phyloP scores from a whole-genome alignment of 2,329 filamentous ascomycete species.

The Fusarium hainanense region DNA sequence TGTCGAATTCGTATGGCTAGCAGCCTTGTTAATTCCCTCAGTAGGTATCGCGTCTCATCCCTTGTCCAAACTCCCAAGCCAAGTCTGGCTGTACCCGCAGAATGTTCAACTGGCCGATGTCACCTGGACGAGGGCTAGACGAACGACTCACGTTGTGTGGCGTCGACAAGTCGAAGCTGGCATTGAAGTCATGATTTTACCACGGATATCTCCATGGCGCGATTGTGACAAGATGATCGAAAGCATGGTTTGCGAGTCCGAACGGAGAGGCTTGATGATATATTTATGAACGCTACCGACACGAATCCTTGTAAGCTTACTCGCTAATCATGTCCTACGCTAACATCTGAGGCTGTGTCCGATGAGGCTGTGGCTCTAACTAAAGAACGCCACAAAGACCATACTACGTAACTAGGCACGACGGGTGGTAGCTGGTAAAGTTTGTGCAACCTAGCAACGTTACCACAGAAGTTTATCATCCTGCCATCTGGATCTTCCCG shows the following conservation, averaged over 20 bases:
- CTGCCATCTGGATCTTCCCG: constrained; percentile 17
- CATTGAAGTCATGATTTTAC: not conserved
- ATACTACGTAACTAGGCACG: not conserved
- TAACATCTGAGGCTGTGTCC: constrained; percentile 25
- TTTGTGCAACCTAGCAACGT: constrained; percentile 38
- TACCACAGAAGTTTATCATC: constrained; percentile 24
- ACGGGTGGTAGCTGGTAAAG: constrained; percentile 19
- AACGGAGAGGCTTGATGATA: constrained; percentile 27
- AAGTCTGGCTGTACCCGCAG: constrained; percentile 32
- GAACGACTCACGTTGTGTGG: constrained; percentile 14
- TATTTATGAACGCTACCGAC: constrained; percentile 22
- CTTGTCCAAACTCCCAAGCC: constrained; percentile 10
- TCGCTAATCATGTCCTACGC: constrained; percentile 4
- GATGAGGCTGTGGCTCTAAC: constrained; percentile 23
- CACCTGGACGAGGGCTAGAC: constrained; percentile 23
- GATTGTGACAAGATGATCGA: constrained; percentile 2
- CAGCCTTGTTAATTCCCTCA: constrained; percentile 38
- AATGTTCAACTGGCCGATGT: constrained; percentile 27
- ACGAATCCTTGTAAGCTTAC: not conserved
- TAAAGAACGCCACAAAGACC: constrained; percentile 29
- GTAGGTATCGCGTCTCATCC: constrained; percentile 25
- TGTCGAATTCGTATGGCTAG: constrained; percentile 28
- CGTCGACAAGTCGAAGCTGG: not conserved
- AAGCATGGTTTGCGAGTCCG: constrained; percentile 15
- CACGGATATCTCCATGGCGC: constrained; percentile 20